Evolutionary conservation across 768 basidiomycete species (phyloP), one percentile per base, ranked within the genome.

Genomic region (Roridomyces roridus): DNA sequence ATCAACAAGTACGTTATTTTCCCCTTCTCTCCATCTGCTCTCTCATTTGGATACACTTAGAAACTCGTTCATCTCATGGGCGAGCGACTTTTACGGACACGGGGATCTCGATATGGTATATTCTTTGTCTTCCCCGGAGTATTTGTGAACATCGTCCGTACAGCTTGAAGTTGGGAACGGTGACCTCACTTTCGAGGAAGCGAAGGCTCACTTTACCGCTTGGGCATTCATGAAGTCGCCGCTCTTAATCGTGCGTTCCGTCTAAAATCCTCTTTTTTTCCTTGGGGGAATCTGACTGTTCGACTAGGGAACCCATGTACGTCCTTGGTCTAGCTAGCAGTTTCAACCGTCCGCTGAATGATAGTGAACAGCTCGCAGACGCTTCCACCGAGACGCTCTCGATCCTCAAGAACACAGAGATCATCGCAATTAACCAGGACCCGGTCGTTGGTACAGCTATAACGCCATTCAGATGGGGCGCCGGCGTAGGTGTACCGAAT

Each of bases 181-280:
- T 11, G 72, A 80, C 28, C 72, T 89, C 41, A 81, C 82, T 0
- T 80, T 76, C 64, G 85, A 89, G 14, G 87, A 89, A 70, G 70
- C 80, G 21, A 88, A 88, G 67, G 77, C 85, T 3, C 87, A 89
- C 65, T 89, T 88, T 66, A 88, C 87, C 0, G 86, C 84, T 0
- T 89, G 88, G 87, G 85, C 85, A 31, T 69, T 89, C 29, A 80
- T 88, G 82, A 89, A 88, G 65, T 85, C 84, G 0, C 87, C 87
- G 3, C 76, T 89, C 14, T 72, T 88, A 46, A 83, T 88, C 52
- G 81, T 73, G 43, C 51, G 68, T 61, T 24, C 29, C 29, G 14
- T 31, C 29, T 31, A 6, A 7, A 31, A n/a, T n/a, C 34, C 15
- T 6, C 25, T 29, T 24, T 20, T 14, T 31, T 10, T 17, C 23